Percentiles rank a stretch among this genome's conserved stretches.
Evolutionary conservation across 1,139 yeast species (phyloP).

Genomic region (Suhomyces bribrorum): DNA sequence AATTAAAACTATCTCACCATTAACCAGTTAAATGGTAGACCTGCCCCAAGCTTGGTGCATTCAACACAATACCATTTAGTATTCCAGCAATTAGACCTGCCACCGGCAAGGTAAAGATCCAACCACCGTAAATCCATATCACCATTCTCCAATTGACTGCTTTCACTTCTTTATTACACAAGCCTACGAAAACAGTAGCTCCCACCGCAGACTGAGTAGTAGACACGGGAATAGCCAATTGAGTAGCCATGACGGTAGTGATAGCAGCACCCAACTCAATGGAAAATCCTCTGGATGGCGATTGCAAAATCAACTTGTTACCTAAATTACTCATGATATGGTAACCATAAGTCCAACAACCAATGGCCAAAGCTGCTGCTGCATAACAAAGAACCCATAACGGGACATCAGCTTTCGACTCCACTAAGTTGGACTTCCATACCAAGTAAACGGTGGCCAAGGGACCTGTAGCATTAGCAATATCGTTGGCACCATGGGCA

Average conservation of each 20-base stretch:
- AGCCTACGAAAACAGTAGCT: constrained; percentile 74
- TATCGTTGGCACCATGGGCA: constrained; percentile 83
- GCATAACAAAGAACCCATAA: constrained; percentile 72
- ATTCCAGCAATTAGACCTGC: constrained; percentile 76
- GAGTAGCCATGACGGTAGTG: constrained; percentile 75
- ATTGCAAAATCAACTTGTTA: constrained; percentile 71
- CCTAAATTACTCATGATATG: constrained; percentile 72
- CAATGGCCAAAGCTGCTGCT: constrained; percentile 67
- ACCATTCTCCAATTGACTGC: constrained; percentile 83
- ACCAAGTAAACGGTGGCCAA: constrained; percentile 63
- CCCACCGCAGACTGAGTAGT: constrained; percentile 84
- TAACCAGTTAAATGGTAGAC: constrained; percentile 22
- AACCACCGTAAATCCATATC: constrained; percentile 67
- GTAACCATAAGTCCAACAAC: constrained; percentile 75
- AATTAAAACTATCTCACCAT: not conserved
- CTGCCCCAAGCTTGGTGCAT: constrained; percentile 61
- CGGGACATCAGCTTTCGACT: constrained; percentile 60
- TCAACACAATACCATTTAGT: constrained; percentile 61
- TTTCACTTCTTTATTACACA: constrained; percentile 63
- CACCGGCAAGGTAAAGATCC: constrained; percentile 72
- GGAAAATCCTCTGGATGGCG: constrained; percentile 80
- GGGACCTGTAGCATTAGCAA: constrained; percentile 80
- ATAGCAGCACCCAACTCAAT: constrained; percentile 80
- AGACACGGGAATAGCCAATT: constrained; percentile 68
- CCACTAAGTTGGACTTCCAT: constrained; percentile 56